A percentile compares a stretch with the other conserved stretches of the same genome.
Conservation (phyloP, 805 yeast species). For the Starmerella ratchasimensis region DNA sequence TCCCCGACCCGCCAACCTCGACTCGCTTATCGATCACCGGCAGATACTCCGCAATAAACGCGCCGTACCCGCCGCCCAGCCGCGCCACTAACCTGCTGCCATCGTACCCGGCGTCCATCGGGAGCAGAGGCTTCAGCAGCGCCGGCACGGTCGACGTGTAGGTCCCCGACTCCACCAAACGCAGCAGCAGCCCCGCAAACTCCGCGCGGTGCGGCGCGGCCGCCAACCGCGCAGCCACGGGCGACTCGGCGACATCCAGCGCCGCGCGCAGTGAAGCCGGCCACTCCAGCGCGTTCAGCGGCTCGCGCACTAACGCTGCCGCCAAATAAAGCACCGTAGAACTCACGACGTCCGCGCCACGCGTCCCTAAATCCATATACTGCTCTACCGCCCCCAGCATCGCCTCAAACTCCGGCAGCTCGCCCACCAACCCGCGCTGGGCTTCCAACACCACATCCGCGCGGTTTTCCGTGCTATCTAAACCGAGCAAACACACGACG, state of each 20-base stretch:
- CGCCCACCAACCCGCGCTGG: conserved; percentile 44
- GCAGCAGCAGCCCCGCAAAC: neutral
- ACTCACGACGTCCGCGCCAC: conserved; percentile 1
- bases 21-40: conserved; percentile 2
- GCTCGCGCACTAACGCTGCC: conserved; percentile 2
- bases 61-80: conserved; percentile 1
- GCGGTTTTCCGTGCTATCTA: conserved; percentile 37
- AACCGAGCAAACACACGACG: conserved; percentile 50
- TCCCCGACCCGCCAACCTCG: neutral
- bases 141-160: neutral
- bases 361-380: conserved; percentile 1
- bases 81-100: neutral
- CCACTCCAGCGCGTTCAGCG: conserved; percentile 6
- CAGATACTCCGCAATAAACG: conserved; percentile 9
- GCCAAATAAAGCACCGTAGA: conserved; percentile 1
- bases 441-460: conserved; percentile 75
- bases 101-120: neutral
- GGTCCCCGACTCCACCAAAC: neutral
- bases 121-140: neutral
- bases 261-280: conserved; percentile 1
- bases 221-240: neutral
- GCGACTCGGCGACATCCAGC: neutral
- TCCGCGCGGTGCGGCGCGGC: neutral
- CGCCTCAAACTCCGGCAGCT: conserved; percentile 43
- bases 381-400: conserved; percentile 22